Evolutionary conservation across 1,139 yeast genomes (phyloP).

Genomic region (Blastobotrys apis): DNA sequence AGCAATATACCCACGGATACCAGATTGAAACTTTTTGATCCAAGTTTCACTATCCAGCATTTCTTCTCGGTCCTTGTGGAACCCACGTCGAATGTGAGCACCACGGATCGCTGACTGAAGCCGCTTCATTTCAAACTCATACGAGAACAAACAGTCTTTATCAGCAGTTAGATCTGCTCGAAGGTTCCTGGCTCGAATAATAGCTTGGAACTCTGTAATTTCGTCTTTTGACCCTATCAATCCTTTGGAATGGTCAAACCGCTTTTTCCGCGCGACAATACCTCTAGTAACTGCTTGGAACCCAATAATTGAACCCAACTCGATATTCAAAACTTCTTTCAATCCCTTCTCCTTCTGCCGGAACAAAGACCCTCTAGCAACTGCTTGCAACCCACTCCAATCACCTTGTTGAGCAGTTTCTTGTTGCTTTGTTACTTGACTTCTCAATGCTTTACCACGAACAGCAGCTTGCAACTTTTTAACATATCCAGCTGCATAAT

Average conservation of each 20-base stretch:
- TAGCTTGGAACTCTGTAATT: constrained; percentile 37
- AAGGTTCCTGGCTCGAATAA: constrained; percentile 23
- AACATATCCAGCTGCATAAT: not conserved
- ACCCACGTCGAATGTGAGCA: constrained; percentile 43
- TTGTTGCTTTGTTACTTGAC: not conserved
- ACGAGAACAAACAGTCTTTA: constrained; percentile 38
- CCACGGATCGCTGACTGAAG: constrained; percentile 49
- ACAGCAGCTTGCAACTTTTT: constrained; percentile 8
- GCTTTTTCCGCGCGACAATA: constrained; percentile 15
- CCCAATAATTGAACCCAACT: constrained; percentile 17
- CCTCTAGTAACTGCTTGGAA: constrained; percentile 21
- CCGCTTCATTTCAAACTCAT: constrained; percentile 21
- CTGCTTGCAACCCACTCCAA: constrained; percentile 16
- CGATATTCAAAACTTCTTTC: constrained; percentile 18
- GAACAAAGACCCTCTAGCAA: constrained; percentile 20
- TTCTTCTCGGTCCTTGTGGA: constrained; percentile 36
- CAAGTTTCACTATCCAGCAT: constrained; percentile 40
- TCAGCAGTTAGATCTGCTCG: constrained; percentile 25
- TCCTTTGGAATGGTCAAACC: constrained; percentile 5
- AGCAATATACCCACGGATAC: constrained; percentile 40
- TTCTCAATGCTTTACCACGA: constrained; percentile 11
- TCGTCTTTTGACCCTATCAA: constrained; percentile 24
- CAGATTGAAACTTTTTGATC: constrained; percentile 45
- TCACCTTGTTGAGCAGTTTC: constrained; percentile 1
- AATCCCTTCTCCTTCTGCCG: constrained; percentile 21